A percentile compares a stretch with the other conserved stretches of the same genome.
Conservation (phyloP, 192 early-diverging fungal species). For the Allomyces javanicus region DNA sequence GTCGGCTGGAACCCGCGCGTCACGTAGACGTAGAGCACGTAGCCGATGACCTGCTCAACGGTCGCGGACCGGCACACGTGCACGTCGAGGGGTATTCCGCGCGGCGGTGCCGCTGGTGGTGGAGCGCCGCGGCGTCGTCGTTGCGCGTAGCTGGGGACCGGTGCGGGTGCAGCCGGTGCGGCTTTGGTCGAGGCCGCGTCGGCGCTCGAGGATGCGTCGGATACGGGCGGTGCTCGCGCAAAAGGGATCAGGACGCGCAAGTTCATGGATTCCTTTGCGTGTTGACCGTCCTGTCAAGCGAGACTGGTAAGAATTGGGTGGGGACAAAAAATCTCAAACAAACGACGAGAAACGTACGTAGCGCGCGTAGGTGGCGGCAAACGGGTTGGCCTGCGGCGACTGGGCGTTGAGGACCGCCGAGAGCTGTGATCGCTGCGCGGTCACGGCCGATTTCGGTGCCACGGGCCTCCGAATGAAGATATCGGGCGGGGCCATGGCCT, state of each 20-base stretch:
- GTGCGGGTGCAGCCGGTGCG: no score
- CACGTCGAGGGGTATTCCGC: slow-evolving; percentile 32
- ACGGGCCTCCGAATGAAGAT: no score
- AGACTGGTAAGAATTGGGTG: not conserved
- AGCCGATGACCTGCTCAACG: slow-evolving; percentile 89
- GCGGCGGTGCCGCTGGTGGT: not conserved
- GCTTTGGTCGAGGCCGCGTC: no score
- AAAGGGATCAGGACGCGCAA: not conserved
- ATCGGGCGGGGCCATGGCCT: no score
- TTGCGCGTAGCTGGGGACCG: no score
- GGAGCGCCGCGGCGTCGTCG: no score
- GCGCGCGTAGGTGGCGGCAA: not conserved
- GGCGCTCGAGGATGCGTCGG: not conserved
- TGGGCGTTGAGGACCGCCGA: no score
- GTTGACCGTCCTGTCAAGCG: not conserved
- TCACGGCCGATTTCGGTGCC: no score
- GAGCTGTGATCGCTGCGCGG: no score
- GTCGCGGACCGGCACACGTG: slow-evolving; percentile 55
- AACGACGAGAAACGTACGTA: not conserved
- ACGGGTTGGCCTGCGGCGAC: not conserved
- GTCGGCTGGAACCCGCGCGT: slow-evolving; percentile 42
- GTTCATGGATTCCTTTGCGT: not conserved
- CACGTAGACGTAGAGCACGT: slow-evolving; percentile 68
- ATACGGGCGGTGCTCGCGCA: not conserved
- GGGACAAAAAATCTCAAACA: not conserved